Percentiles rank a stretch among this genome's conserved stretches.
Conservation (phyloP, 495 filamentous ascomycete species). For the Terfezia claveryi region DNA sequence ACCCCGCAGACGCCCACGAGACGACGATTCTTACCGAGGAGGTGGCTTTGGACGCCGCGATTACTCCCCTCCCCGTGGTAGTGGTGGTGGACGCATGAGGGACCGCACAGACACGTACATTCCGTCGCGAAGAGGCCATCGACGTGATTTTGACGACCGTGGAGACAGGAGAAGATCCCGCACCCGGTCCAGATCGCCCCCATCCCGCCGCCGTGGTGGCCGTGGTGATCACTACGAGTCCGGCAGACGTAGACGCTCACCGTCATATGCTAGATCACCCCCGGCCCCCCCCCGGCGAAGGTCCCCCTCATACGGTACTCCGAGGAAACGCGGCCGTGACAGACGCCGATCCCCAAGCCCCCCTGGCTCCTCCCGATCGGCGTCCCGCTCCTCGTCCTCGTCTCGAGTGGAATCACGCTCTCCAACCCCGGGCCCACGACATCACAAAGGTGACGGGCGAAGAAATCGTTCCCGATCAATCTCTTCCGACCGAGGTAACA, state of each 20-base stretch:
- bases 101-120: slow-evolving; percentile 30
- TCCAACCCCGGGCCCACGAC: too few relatives aligned
- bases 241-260: background rate
- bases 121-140: slow-evolving; percentile 22
- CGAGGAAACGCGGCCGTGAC: background rate
- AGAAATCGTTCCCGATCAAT: background rate
- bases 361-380: background rate
- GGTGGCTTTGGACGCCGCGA: slow-evolving; percentile 26
- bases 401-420: background rate
- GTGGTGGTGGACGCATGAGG: slow-evolving; percentile 23
- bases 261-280: background rate
- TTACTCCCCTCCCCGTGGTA: slow-evolving; percentile 14
- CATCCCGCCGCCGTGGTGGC: background rate
- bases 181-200: background rate
- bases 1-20: slow-evolving; percentile 31
- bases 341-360: background rate
- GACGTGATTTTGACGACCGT: slow-evolving; percentile 22
- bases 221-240: background rate
- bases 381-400: background rate
- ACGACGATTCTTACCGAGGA: slow-evolving; percentile 16
- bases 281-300: background rate
- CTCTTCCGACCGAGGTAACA: background rate
- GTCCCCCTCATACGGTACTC: background rate
- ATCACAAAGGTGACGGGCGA: background rate
- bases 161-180: slow-evolving; percentile 18